Conservation (phyloP, 805 yeast species). For the Cyberlindnera xishuangbannaensis region DNA sequence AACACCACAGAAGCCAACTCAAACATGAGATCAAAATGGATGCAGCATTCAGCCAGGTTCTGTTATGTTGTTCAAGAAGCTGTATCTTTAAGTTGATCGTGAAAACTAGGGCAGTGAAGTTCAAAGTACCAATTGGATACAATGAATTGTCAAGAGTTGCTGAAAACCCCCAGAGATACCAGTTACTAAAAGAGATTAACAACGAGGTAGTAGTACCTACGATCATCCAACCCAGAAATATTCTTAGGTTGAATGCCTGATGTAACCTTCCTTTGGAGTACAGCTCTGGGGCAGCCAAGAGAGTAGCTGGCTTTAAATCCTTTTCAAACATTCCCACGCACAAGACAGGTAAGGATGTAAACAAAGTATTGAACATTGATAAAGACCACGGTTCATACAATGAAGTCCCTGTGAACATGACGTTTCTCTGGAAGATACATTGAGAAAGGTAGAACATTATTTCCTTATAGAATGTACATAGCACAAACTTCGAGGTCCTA, state of each 20-base stretch:
- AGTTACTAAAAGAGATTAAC: conserved; percentile 59
- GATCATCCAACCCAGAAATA: conserved; percentile 74
- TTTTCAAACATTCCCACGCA: conserved; percentile 94
- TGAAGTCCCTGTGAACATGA: conserved; percentile 89
- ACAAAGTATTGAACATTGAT: conserved; percentile 94
- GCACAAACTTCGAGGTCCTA: conserved; percentile 84
- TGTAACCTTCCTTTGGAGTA: conserved; percentile 72
- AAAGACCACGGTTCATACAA: conserved; percentile 94
- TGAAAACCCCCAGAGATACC: conserved; percentile 64
- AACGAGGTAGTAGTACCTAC: conserved; percentile 71
- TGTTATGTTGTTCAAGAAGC: conserved; percentile 71
- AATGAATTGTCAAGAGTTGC: conserved; percentile 69
- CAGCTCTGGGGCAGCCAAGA: conserved; percentile 87
- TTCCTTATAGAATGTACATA: conserved; percentile 94
- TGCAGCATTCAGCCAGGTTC: conserved; percentile 62
- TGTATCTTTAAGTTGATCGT: conserved; percentile 76
- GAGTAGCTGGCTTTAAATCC: conserved; percentile 82
- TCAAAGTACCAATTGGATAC: conserved; percentile 74
- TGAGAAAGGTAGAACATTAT: conserved; percentile 85
- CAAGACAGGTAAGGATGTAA: conserved; percentile 87
- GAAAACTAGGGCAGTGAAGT: conserved; percentile 66
- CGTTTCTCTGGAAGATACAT: conserved; percentile 76
- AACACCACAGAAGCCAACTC: conserved; percentile 86
- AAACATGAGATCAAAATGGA: conserved; percentile 66
- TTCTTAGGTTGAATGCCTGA: conserved; percentile 62